A percentile compares a stretch with the other conserved stretches of the same genome.
Conservation (phyloP, 305 asterid genomes). For the Fraxinus latifolia region DNA sequence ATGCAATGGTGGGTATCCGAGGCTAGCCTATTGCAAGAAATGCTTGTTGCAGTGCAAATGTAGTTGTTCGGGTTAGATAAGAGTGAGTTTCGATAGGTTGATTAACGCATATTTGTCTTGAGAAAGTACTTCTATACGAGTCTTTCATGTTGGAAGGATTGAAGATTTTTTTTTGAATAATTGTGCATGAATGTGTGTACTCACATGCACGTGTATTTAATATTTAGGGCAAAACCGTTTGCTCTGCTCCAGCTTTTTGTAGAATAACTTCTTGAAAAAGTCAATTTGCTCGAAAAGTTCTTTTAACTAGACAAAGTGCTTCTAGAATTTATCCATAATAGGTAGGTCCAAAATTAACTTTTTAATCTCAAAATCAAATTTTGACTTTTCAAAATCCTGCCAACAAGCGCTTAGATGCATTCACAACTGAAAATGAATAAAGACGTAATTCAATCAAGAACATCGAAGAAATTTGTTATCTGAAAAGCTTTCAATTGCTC, state of each 20-base stretch:
- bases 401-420: neutral
- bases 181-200: neutral
- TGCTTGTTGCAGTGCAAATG: conserved; percentile 69
- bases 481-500: neutral
- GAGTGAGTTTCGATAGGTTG: neutral
- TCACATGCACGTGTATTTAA: neutral
- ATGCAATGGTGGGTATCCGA: conserved; percentile 56
- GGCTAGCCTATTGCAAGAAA: conserved; percentile 60
- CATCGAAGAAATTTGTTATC: neutral
- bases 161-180: neutral
- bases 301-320: neutral
- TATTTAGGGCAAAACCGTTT: neutral
- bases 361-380: neutral
- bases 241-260: neutral
- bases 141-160: neutral
- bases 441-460: neutral
- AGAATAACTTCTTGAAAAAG: neutral
- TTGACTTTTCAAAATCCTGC: neutral
- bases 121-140: neutral
- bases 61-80: conserved; percentile 38
- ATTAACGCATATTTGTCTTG: neutral
- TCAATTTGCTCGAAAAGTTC: neutral
- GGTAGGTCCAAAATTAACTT: neutral
- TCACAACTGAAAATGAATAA: neutral
- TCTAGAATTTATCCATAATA: neutral